Evolutionary conservation across 2,329 filamentous ascomycete species (phyloP), one percentile per base, ranked within the genome.

Genomic region (Pyricularia pennisetigena): DNA sequence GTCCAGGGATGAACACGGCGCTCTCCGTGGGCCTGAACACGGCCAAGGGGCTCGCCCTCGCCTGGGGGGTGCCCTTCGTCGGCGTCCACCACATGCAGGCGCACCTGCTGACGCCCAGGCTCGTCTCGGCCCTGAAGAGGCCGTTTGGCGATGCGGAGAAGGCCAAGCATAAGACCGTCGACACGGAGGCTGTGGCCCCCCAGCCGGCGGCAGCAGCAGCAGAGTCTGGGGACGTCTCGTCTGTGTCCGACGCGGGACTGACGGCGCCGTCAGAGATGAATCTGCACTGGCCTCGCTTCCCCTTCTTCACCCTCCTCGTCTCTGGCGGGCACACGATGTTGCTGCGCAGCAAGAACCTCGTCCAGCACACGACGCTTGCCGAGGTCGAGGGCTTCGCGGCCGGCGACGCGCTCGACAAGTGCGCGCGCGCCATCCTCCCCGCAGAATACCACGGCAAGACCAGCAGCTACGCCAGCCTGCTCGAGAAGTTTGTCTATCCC

Each of bases 31-130:
- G 95, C 0, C 77, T 98, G 12, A 89, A 93, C 75, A 89, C 88
- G 26, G 95, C 93, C 23, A 98, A 98, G 78, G 95, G 93, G 0
- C 83, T 98, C 24, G 88, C 94, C 0, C 82, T 91, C 24, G 93
- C 92, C 54, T 97, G 92, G 92, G 85, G 88, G 71, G 85, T 93
- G 54, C 94, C 94, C 3, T 81, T 98, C 35, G 77, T 98, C 0
- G 95, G 88, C 0, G 91, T 97, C 0, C 91, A 99, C 77, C 95
- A 99, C 78, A 98, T 99, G 95, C 94, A 97, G 77, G 95, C 94
- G 12, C 95, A 99, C 78, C 90, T 95, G 23, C 80, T 99, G 70
- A 98, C 95, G 23, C 91, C 94, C 20, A 85, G 93, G 10, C 85
- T 99, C 61, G 88, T 90, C 4, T 79, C 82, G 35, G 90, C 91